Evolutionary conservation across 768 basidiomycete species (phyloP).

Genomic region (Boletellus sp.): DNA sequence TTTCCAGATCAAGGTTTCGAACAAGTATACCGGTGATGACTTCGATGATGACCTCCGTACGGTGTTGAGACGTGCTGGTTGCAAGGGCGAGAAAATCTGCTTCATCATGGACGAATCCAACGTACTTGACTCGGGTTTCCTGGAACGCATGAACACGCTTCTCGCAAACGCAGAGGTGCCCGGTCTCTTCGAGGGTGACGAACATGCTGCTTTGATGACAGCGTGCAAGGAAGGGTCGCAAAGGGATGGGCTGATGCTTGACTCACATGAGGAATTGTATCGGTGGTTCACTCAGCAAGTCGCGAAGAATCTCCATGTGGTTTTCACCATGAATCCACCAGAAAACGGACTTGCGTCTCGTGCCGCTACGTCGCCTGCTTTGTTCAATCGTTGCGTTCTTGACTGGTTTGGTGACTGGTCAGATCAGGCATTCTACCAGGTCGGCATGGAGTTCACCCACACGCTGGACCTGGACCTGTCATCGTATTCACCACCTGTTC

Average conservation of each 20-base stretch:
- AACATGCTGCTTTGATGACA: constrained; percentile 96
- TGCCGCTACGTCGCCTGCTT: constrained; percentile 94
- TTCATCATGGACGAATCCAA: constrained; percentile 99
- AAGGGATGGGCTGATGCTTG: constrained; percentile 95
- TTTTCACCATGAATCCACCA: constrained; percentile 99
- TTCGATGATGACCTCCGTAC: constrained; percentile 97
- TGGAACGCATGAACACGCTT: constrained; percentile 99
- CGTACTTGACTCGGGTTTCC: constrained; percentile 96
- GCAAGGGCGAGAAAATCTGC: constrained; percentile 98
- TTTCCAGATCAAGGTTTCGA: constrained; percentile 99
- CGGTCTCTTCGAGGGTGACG: constrained; percentile 99
- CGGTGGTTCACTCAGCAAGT: constrained; percentile 99
- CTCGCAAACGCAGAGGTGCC: constrained; percentile 99
- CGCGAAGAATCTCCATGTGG: constrained; percentile 95
- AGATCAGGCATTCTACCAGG: constrained; percentile 97
- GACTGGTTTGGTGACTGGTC: constrained; percentile 99
- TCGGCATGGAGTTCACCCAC: constrained; percentile 94
- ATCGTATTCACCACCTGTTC: constrained; percentile 70
- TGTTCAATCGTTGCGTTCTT: constrained; percentile 98
- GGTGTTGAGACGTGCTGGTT: constrained; percentile 91
- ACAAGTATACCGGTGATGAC: constrained; percentile 97
- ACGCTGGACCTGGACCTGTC: constrained; percentile 89
- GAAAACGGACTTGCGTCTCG: constrained; percentile 93
- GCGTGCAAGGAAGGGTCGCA: constrained; percentile 99
- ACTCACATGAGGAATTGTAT: constrained; percentile 96